These are phyloP conservation scores for Hygrophorus pudorinus DNA, from an alignment of 768 basidiomycete genomes.

Conservation along the genomic window DNA sequence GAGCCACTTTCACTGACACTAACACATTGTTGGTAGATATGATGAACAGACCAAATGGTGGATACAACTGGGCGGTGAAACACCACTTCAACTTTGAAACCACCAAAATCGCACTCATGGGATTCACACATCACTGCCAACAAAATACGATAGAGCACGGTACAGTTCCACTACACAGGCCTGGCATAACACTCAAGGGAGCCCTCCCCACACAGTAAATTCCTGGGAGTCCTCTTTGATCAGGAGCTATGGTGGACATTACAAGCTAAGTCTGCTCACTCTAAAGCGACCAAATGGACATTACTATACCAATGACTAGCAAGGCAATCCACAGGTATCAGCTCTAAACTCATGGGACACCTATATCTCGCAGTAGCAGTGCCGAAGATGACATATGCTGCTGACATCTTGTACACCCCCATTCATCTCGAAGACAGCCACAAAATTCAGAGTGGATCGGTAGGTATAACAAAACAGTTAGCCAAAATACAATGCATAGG, in stretches of 20 bases:
- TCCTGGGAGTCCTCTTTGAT: conserved; percentile 15
- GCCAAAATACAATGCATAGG: conserved; percentile 4
- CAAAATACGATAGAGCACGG: no score
- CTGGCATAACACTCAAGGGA: no score
- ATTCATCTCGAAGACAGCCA: no score
- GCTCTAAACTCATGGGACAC: neutral
- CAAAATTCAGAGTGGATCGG: neutral
- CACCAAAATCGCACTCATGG: no score
- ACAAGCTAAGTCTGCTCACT: conserved; percentile 11
- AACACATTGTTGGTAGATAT: no score
- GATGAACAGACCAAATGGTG: no score
- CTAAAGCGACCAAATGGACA: conserved; percentile 11
- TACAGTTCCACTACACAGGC: no score
- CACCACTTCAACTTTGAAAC: no score
- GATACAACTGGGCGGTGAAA: no score
- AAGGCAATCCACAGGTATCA: neutral
- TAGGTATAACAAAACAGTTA: neutral
- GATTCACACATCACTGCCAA: no score
- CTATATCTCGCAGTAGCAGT: neutral
- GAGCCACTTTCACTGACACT: no score
- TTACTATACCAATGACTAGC: conserved; percentile 6
- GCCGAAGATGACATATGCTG: conserved; percentile 1
- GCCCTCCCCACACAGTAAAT: neutral
- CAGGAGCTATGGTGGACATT: conserved; percentile 16
- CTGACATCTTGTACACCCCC: conserved; percentile 2